Evolutionary conservation across 2,329 filamentous ascomycete species (phyloP).

Genomic region (Cladosporium sp.): DNA sequence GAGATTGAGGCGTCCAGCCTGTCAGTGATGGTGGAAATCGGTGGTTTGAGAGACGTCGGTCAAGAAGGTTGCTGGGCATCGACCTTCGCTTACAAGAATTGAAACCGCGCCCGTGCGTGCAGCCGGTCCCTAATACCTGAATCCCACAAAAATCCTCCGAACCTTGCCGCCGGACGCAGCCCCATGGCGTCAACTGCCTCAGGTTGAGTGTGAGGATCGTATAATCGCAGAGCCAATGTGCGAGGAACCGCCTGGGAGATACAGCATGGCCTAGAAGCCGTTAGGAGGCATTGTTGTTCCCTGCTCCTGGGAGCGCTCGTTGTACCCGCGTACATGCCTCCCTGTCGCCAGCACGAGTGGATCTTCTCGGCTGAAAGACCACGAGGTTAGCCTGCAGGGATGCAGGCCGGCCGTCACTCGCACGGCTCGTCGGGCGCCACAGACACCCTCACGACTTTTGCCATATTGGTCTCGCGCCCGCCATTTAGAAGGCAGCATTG

Average conservation of each 20-base stretch:
- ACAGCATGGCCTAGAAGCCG: background rate
- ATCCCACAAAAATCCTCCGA: slow-evolving; percentile 15
- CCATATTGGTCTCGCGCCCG: slow-evolving; percentile 13
- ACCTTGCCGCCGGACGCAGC: slow-evolving; percentile 3
- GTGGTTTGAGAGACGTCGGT: slow-evolving; percentile 5
- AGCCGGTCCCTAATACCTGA: slow-evolving; percentile 7
- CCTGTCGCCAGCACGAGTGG: background rate
- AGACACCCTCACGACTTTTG: slow-evolving; percentile 16
- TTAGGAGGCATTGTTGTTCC: background rate
- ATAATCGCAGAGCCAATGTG: background rate
- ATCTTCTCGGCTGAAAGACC: slow-evolving; percentile 12
- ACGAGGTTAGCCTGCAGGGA: slow-evolving; percentile 17
- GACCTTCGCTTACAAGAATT: slow-evolving; percentile 16
- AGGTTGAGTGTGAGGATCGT: slow-evolving; percentile 7
- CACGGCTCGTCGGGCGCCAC: slow-evolving; percentile 16
- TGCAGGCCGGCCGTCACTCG: slow-evolving; percentile 11
- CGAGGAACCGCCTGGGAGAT: background rate
- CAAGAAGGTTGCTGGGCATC: slow-evolving; percentile 12
- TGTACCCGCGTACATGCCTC: background rate
- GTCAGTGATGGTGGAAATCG: slow-evolving; percentile 12
- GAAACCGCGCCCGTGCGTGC: slow-evolving; percentile 10
- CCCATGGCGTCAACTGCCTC: slow-evolving; percentile 14
- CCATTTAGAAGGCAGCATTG: background rate
- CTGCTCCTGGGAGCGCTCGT: background rate
- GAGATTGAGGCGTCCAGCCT: slow-evolving; percentile 9